Conservation (phyloP, 768 basidiomycete genomes). For the Coprinellus aureogranulatus region DNA sequence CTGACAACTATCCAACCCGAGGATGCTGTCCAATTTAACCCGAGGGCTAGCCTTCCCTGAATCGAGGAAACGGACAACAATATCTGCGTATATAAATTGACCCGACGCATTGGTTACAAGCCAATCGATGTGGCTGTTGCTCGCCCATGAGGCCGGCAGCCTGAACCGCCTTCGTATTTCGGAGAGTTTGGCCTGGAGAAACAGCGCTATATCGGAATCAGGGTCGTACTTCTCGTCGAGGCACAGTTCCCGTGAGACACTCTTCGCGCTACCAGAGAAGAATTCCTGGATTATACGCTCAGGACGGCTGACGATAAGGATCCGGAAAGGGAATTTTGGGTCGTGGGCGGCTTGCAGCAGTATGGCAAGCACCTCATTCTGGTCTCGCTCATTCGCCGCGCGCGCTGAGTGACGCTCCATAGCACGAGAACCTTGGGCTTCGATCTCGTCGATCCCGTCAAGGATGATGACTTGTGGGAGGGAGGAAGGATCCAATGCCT, state of each 20-base stretch:
- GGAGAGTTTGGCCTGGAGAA: neutral
- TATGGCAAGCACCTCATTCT: constrained; percentile 1
- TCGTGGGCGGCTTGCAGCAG: neutral
- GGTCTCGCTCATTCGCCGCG: neutral
- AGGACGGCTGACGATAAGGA: constrained; percentile 7
- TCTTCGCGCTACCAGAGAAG: neutral
- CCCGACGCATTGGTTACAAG: constrained; percentile 7
- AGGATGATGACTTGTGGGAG: constrained; percentile 6
- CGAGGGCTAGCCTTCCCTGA: constrained; percentile 3
- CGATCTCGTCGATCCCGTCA: constrained; percentile 14
- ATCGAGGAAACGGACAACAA: constrained; percentile 11
- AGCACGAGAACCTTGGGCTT: neutral
- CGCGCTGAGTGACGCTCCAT: neutral
- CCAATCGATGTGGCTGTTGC: neutral
- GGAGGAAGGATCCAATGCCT: neutral
- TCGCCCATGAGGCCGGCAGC: constrained; percentile 4
- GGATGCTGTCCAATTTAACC: constrained; percentile 5
- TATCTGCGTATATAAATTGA: constrained; percentile 17
- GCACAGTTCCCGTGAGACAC: neutral
- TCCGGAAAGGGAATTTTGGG: neutral
- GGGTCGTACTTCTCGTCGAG: neutral
- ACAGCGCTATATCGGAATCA: neutral
- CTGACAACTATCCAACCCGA: neutral
- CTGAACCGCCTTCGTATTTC: constrained; percentile 1
- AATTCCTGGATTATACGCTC: neutral